These are phyloP conservation scores for Vicia faba DNA, from an alignment of 306 rosid genomes.

Conservation along the genomic window DNA sequence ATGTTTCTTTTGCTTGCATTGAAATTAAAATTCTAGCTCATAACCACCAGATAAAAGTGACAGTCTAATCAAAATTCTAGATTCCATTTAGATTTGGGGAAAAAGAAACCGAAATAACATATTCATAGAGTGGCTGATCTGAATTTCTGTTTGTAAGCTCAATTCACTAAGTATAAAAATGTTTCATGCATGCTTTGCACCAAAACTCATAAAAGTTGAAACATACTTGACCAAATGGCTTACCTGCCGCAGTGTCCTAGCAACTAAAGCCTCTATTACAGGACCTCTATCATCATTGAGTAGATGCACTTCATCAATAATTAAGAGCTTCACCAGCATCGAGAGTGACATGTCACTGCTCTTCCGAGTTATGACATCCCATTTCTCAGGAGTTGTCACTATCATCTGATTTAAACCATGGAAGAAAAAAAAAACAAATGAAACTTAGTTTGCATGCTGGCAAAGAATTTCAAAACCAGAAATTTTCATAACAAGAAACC, in stretches of 20 bases:
- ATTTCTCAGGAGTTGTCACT: constrained; percentile 99
- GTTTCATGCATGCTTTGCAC: constrained; percentile 22
- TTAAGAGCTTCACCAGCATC: constrained; percentile 91
- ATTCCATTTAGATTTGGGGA: constrained; percentile 8
- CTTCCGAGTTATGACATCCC: constrained; percentile 99
- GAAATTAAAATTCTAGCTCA: constrained; percentile 8
- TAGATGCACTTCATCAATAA: constrained; percentile 96
- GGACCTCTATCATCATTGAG: constrained; percentile 98
- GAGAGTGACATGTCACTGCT: constrained; percentile 98
- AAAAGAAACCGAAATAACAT: constrained; percentile 3
- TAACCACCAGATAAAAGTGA: constrained; percentile 15
- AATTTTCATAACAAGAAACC: constrained; percentile 54
- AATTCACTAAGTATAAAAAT: constrained; percentile 20
- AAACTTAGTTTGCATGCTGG: constrained; percentile 29
- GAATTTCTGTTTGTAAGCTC: constrained; percentile 20
- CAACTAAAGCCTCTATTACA: constrained; percentile 96
- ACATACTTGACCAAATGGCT: constrained; percentile 28
- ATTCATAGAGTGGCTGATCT: neutral
- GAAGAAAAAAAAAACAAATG: neutral
- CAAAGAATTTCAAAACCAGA: constrained; percentile 32
- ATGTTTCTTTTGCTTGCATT: constrained; percentile 15
- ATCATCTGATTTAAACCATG: constrained; percentile 76
- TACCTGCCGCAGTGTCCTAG: constrained; percentile 97
- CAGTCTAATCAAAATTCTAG: constrained; percentile 16
- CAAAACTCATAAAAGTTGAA: constrained; percentile 20